Base-by-base conservation (phyloP, 1,284 basidiomycete genomes). In the Ustilago lituana region DNA sequence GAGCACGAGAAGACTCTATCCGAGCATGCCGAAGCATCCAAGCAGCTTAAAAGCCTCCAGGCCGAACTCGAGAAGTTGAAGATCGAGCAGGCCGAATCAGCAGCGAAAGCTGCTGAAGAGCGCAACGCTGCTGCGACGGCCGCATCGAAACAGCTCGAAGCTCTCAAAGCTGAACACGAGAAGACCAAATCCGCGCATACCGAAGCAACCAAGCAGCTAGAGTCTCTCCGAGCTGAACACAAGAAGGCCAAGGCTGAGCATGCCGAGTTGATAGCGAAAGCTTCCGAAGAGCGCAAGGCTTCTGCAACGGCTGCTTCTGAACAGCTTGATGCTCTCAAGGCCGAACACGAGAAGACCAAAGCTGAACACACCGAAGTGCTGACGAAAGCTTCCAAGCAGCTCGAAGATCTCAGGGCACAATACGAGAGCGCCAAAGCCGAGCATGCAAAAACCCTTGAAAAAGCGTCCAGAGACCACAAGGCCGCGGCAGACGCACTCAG, bases 341-440 rank as follows among this genome's bases (percentile, higher is more conserved):
- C 51, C 23, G 44, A 59, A 19, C 48, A 55, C 17, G 54, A 45
- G 15, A 22, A 41, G 48, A 35, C 29, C 11, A 17, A 32, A 22
- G 37, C 35, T 15, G 20, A 38, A 24, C 32, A 39, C 53, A 17
- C 27, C 4, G 12, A 36, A 17, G 44, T 14, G 44, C 9, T 26
- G 20, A 17, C 26, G 12, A 24, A 50, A 22, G 33, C 53, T 8
- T 14, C 32, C 17, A 31, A 51, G n/a, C 27, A 63, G 24, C 11
- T 63, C 5, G 45, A 47, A 8, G 45, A 37, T 9, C 44, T 57
- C 27, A 47, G 41, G 26, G 37, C 56, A 7, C 38, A 60, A 38
- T 55, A 65, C 37, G 50, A 63, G 36, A 46, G 44, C 17, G 27
- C 26, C 17, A 52, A 72, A 22, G 56, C 46, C 5, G 40, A 70